These are phyloP conservation scores for Pseudocercospora eumusae DNA, from an alignment of 2,329 filamentous ascomycete species.

Conservation along the genomic window DNA sequence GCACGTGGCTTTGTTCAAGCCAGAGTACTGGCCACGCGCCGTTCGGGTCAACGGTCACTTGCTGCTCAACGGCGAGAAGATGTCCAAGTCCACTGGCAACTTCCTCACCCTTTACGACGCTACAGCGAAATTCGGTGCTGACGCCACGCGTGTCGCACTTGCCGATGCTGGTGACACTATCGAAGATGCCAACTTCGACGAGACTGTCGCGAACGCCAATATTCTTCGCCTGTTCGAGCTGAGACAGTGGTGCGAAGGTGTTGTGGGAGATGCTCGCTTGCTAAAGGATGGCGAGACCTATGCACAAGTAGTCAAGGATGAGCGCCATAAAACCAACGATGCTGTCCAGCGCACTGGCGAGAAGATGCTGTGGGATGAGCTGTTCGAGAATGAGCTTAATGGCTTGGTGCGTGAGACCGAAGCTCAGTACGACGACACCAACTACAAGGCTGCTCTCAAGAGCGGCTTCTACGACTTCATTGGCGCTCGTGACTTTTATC, in stretches of 20 bases:
- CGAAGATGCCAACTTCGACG: constrained; percentile 95
- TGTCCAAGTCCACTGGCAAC: constrained; percentile 97
- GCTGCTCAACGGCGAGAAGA: constrained; percentile 95
- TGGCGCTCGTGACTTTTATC: constrained; percentile 85
- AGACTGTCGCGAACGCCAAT: constrained; percentile 87
- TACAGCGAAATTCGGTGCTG: constrained; percentile 89
- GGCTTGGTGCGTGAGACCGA: constrained; percentile 74
- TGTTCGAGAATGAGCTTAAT: constrained; percentile 95
- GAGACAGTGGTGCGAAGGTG: constrained; percentile 90
- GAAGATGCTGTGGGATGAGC: constrained; percentile 75
- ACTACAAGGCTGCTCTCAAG: constrained; percentile 86
- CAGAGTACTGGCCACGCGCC: constrained; percentile 83
- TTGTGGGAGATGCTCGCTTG: constrained; percentile 62
- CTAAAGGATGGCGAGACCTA: constrained; percentile 49
- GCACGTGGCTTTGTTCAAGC: constrained; percentile 84
- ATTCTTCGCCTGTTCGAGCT: constrained; percentile 82
- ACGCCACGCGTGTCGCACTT: constrained; percentile 85
- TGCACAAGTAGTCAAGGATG: constrained; percentile 44
- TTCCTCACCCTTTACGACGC: constrained; percentile 89
- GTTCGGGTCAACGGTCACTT: constrained; percentile 91
- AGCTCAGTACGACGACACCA: constrained; percentile 73
- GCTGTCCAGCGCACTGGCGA: constrained; percentile 72
- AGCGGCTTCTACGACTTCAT: constrained; percentile 84
- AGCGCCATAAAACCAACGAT: constrained; percentile 54
- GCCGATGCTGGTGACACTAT: constrained; percentile 94